phyloP scores from a whole-genome alignment of 1,284 basidiomycete genomes.

The Golubevia pallescens region DNA sequence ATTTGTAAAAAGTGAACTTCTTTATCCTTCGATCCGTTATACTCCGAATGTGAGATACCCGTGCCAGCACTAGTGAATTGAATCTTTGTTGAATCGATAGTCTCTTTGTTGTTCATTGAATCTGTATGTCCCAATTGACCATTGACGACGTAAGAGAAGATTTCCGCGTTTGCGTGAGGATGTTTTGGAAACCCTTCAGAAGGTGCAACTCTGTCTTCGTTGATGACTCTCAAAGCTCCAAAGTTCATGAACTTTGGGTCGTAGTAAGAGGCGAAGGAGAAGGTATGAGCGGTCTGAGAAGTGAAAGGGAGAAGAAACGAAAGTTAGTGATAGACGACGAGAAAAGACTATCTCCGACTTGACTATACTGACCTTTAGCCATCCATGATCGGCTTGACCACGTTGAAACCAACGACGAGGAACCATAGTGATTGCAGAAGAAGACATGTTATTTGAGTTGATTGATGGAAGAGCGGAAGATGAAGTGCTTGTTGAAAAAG shows the following conservation, averaged over 20 bases:
- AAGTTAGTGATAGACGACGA: constrained; percentile 8
- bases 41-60: background rate
- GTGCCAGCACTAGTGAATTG: background rate
- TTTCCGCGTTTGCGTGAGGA: constrained; percentile 83
- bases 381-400: constrained; percentile 81
- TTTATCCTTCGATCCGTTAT: background rate
- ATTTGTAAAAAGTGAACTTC: constrained; percentile 49
- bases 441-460: too few species aligned
- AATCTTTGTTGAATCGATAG: background rate
- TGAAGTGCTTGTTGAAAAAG: too few species aligned
- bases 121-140: constrained; percentile 76
- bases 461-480: too few species aligned
- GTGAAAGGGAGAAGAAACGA: constrained; percentile 73
- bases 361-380: constrained; percentile 72
- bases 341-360: background rate
- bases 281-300: constrained; percentile 65
- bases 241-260: constrained; percentile 71
- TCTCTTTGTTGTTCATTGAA: background rate
- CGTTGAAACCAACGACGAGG: constrained; percentile 73
- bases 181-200: constrained; percentile 84
- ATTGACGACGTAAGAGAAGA: constrained; percentile 83
- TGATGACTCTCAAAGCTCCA: constrained; percentile 71
- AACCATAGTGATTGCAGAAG: constrained; percentile 8
- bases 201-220: constrained; percentile 85
- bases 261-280: constrained; percentile 79